Percentiles rank a stretch among this genome's conserved stretches.
Evolutionary conservation across 768 basidiomycete genomes (phyloP).

Genomic region (Phanerodontia chrysosporium): DNA sequence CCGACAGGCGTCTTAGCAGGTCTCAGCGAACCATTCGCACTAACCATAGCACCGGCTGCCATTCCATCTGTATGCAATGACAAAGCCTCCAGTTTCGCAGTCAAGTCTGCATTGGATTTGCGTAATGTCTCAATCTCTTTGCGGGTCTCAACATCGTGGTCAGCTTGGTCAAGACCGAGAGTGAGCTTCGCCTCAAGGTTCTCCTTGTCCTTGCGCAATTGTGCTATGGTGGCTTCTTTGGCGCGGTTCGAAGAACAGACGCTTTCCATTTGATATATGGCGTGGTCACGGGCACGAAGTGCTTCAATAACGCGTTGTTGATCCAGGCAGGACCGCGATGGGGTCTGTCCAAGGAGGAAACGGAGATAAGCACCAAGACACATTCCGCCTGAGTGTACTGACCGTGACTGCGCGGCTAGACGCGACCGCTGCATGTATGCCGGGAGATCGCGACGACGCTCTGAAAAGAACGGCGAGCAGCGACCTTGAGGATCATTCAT

Average conservation of each 20-base stretch:
- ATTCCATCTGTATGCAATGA: not conserved
- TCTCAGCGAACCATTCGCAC: not conserved
- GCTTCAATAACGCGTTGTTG: conserved; percentile 43
- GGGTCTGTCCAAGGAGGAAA: not conserved
- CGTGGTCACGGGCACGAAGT: conserved; percentile 57
- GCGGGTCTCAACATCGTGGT: too few species aligned
- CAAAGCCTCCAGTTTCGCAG: not conserved
- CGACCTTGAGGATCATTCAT: not conserved
- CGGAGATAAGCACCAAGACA: not conserved
- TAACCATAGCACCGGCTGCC: not conserved
- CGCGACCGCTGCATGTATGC: not conserved
- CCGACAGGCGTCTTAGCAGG: too few species aligned
- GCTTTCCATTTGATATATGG: conserved; percentile 51
- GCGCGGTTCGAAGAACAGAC: conserved; percentile 59
- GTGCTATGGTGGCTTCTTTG: conserved; percentile 49
- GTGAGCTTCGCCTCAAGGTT: conserved; percentile 28
- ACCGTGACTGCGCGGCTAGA: not conserved
- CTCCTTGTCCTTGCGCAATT: conserved; percentile 35
- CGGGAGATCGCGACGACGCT: not conserved
- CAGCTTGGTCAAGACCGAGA: not conserved
- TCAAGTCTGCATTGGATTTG: not conserved
- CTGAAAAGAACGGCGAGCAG: not conserved
- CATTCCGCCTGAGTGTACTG: not conserved
- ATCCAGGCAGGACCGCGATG: not conserved
- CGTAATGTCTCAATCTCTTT: conserved; percentile 18